Base-by-base conservation (phyloP, 78 protist genomes). In the Isochrysis galbana region DNA sequence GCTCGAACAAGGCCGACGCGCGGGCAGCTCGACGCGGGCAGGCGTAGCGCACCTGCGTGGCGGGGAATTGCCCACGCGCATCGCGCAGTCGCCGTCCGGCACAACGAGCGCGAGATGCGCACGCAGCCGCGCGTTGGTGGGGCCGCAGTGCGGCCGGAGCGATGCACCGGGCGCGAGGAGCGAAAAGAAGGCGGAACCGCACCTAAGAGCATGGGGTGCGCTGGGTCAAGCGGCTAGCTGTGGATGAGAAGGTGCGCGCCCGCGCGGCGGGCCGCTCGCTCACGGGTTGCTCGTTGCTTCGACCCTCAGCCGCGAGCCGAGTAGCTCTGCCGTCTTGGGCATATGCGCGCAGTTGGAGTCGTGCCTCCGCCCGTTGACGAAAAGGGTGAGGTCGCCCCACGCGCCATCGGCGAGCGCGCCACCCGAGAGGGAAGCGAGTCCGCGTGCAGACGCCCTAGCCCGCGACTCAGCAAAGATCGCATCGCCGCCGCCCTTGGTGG, bases 61-160 rank as follows among this genome's bases (percentile, higher is more conserved):
- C 42, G 82, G 82, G 14, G 32, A 5, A 2, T 17, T 36, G n/a
- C 82, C 82, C n/a, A 72, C 82, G 42, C 82, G 44, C 82, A 72
- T 72, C 42, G 36, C 42, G 42, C 82, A 72, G 21, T 72, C 82
- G 82, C 82, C 42, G 46, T 29, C 42, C 23, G 82, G 82, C 42
- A 72, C 82, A 25, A 72, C 42, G 5, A 72, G 82, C 42, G 44
- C 42, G 17, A 72, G 82, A 36, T 72, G 82, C 42, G 42, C 36
- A 21, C 82, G 82, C 36, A 72, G 82, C 42, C 82, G 36, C 42
- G 42, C 82, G 82, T 72, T 72, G 32, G 82, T 72, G 46, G 82
- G 82, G 46, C 82, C 82, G 42, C 82, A 72, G 82, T 72, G 82
- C 42, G 82, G 82, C 46, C 42, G 82, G 42, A 72, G 82, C 82